Percentiles rank a stretch among this genome's conserved stretches.
These are phyloP conservation scores for Wallacemonas collosoma DNA, from an alignment of 208 protist genomes.

Conservation along the genomic window DNA sequence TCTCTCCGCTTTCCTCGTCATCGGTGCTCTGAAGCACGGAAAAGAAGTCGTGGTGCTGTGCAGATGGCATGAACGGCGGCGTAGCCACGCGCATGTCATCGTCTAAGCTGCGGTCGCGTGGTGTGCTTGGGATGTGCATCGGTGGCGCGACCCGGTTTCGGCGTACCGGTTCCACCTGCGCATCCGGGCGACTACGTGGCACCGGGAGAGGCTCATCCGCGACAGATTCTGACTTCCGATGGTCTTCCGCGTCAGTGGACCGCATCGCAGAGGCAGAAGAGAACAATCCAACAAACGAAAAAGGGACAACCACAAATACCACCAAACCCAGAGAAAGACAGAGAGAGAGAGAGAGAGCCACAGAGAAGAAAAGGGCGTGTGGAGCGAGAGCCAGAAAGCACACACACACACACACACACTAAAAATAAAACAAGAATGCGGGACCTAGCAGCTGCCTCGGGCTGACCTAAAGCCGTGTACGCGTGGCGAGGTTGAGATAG, in stretches of 20 bases:
- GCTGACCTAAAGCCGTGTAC: too few species aligned
- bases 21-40: slow-evolving; percentile 1
- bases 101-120: neutral
- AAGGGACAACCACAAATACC: neutral
- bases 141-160: neutral
- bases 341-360: slow-evolving; percentile 2
- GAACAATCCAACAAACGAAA: slow-evolving; percentile 9
- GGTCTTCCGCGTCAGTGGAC: neutral
- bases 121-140: neutral
- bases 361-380: slow-evolving; percentile 10
- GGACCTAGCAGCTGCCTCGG: too few species aligned
- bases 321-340: neutral
- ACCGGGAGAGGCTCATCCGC: neutral
- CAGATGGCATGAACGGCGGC: neutral
- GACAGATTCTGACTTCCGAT: neutral
- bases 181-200: neutral
- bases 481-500: too few species aligned
- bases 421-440: too few species aligned
- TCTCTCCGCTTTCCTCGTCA: slow-evolving; percentile 1
- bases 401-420: too few species aligned
- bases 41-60: slow-evolving; percentile 7
- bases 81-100: slow-evolving; percentile 9
- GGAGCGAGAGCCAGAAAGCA: neutral
- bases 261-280: neutral
- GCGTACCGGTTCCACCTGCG: neutral